A percentile compares a stretch with the other conserved stretches of the same genome.
These are phyloP conservation scores for Parastagonospora avenae DNA, from an alignment of 2,329 filamentous ascomycete genomes.

Conservation along the genomic window DNA sequence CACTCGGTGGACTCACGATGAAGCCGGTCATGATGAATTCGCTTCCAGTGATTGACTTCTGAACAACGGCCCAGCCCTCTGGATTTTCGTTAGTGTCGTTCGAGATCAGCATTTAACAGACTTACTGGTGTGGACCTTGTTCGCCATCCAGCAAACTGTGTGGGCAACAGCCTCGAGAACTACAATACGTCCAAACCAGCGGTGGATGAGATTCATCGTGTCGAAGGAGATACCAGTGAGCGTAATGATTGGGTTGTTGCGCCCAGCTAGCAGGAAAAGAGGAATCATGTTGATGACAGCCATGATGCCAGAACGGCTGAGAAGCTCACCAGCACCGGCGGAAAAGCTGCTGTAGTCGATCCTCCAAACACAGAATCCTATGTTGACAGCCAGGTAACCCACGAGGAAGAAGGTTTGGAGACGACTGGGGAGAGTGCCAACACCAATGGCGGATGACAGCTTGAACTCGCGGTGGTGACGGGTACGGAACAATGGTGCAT, in stretches of 20 bases:
- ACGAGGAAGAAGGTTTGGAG: conserved; percentile 55
- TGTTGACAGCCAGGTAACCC: conserved; percentile 56
- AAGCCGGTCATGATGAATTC: conserved; percentile 66
- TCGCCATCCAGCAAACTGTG: conserved; percentile 63
- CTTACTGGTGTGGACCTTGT: conserved; percentile 48
- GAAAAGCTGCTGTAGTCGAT: conserved; percentile 72
- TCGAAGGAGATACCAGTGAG: conserved; percentile 78
- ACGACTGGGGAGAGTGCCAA: conserved; percentile 56
- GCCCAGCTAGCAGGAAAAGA: conserved; percentile 73
- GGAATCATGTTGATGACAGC: conserved; percentile 79
- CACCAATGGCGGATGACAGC: conserved; percentile 54
- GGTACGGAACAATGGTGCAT: conserved; percentile 54
- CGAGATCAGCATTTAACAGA: not conserved
- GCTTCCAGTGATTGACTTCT: conserved; percentile 45
- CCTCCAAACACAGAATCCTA: conserved; percentile 53
- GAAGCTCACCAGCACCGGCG: conserved; percentile 69
- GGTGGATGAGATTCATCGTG: conserved; percentile 80
- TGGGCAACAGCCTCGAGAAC: conserved; percentile 72
- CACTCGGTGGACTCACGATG: conserved; percentile 58
- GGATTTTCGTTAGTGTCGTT: conserved; percentile 29
- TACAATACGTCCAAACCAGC: conserved; percentile 80
- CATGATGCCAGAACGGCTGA: conserved; percentile 73
- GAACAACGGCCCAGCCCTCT: conserved; percentile 58
- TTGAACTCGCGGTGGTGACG: conserved; percentile 59
- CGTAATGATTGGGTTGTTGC: conserved; percentile 78